phyloP scores from a whole-genome alignment of 1,284 basidiomycete genomes.

The Cystobasidiaceae sp. region DNA sequence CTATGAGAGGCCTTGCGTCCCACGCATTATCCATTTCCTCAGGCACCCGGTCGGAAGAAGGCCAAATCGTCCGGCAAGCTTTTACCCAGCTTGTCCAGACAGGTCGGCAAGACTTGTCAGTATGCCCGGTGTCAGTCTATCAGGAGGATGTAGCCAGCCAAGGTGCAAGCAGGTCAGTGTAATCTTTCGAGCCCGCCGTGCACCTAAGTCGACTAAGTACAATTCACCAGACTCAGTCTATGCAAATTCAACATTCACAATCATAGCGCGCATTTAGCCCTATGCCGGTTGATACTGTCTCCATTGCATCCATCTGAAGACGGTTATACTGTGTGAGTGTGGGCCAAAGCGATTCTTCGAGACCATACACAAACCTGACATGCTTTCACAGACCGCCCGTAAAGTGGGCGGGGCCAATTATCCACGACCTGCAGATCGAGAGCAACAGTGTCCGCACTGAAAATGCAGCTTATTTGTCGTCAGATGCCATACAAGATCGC shows the following conservation, averaged over 20 bases:
- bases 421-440: not conserved
- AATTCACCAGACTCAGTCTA: too few species aligned
- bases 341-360: not conserved
- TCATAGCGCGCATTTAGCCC: too few species aligned
- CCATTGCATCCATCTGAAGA: not conserved
- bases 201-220: too few species aligned
- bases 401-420: not conserved
- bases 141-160: too few species aligned
- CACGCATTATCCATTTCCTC: conserved; percentile 63
- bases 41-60: conserved; percentile 77
- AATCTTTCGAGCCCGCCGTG: too few species aligned
- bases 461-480: not conserved
- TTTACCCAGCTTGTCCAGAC: too few species aligned
- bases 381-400: not conserved
- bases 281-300: too few species aligned
- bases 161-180: too few species aligned
- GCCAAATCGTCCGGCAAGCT: too few species aligned
- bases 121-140: conserved; percentile 62
- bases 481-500: not conserved
- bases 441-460: not conserved
- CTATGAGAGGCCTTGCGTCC: conserved; percentile 56
- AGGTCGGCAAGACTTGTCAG: too few species aligned
- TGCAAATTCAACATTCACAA: too few species aligned
- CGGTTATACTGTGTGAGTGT: not conserved
- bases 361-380: not conserved